These are phyloP conservation scores for Physcomitrellopsis africana DNA, from an alignment of 225 moss, liverwort and hornwort species.

Conservation along the genomic window DNA sequence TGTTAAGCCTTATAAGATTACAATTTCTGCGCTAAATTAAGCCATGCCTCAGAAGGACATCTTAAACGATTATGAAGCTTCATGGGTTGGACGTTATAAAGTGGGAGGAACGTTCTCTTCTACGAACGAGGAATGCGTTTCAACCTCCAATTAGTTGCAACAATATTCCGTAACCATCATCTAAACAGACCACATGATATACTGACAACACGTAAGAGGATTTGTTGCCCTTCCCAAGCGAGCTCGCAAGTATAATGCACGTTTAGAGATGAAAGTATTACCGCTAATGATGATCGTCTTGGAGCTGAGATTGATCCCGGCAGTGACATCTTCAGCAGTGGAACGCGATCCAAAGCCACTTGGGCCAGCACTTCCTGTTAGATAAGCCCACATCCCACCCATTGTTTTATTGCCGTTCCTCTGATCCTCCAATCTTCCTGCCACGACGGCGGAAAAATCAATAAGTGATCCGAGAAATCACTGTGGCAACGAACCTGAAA, in stretches of 20 bases:
- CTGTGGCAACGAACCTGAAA: background rate
- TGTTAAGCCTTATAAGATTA: conserved; percentile 8
- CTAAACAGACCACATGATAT: conserved; percentile 4
- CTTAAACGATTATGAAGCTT: background rate
- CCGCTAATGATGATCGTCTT: conserved; percentile 62
- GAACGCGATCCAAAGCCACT: conserved; percentile 65
- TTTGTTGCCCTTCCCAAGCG: background rate
- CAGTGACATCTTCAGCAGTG: conserved; percentile 65
- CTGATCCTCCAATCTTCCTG: conserved; percentile 20
- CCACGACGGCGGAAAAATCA: conserved; percentile 9
- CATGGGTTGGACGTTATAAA: no score
- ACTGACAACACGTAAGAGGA: background rate
- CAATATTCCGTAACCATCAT: background rate
- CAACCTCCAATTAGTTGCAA: conserved; percentile 7
- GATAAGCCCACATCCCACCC: conserved; percentile 48
- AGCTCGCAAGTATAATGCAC: background rate
- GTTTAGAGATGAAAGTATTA: conserved; percentile 28
- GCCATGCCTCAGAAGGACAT: background rate
- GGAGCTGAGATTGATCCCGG: conserved; percentile 47
- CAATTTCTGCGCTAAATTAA: background rate
- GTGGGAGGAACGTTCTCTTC: background rate
- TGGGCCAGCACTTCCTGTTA: conserved; percentile 51
- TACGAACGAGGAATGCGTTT: background rate
- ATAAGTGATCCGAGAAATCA: conserved; percentile 10
- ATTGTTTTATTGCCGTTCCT: conserved; percentile 27